Percentiles rank a stretch among this genome's conserved stretches.
Evolutionary conservation across 331 rosid genomes (phyloP).

Genomic region (Arachis monticola): DNA sequence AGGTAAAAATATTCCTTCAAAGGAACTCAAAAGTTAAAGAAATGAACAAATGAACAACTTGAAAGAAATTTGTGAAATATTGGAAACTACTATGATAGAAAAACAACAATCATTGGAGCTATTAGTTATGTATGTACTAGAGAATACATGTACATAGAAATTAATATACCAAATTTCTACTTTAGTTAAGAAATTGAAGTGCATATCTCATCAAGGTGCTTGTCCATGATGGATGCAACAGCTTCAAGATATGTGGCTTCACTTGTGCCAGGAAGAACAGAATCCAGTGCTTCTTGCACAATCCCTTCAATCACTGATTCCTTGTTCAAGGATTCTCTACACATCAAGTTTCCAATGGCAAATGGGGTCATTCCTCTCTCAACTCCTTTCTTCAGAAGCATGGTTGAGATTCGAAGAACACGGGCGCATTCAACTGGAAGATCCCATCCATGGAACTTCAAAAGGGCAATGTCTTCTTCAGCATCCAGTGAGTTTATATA

Average conservation of each 20-base stretch:
- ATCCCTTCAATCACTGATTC: slow-evolving; percentile 85
- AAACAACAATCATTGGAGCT: slow-evolving; percentile 32
- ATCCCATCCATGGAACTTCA: slow-evolving; percentile 90
- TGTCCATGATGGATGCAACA: slow-evolving; percentile 74
- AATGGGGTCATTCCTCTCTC: slow-evolving; percentile 77
- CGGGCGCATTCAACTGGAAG: slow-evolving; percentile 77
- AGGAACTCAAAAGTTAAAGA: slow-evolving; percentile 11
- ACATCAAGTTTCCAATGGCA: slow-evolving; percentile 80
- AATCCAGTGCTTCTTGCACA: slow-evolving; percentile 67
- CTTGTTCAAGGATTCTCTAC: slow-evolving; percentile 71
- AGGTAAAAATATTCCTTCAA: neutral
- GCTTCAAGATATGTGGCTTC: slow-evolving; percentile 81
- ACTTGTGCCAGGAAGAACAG: slow-evolving; percentile 74
- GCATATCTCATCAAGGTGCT: slow-evolving; percentile 55
- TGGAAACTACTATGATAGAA: slow-evolving; percentile 32
- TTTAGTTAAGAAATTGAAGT: slow-evolving; percentile 36
- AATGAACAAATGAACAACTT: slow-evolving; percentile 4
- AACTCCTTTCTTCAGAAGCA: slow-evolving; percentile 94
- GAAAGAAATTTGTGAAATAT: slow-evolving; percentile 37
- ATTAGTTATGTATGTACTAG: slow-evolving; percentile 51
- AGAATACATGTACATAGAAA: slow-evolving; percentile 45
- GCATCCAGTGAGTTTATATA: slow-evolving; percentile 87
- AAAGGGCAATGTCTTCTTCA: slow-evolving; percentile 76
- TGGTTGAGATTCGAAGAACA: slow-evolving; percentile 77
- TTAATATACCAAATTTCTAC: slow-evolving; percentile 33